phyloP scores from a whole-genome alignment of 371 early-diverging fungal genomes.

The Lichtheimia corymbifera region DNA sequence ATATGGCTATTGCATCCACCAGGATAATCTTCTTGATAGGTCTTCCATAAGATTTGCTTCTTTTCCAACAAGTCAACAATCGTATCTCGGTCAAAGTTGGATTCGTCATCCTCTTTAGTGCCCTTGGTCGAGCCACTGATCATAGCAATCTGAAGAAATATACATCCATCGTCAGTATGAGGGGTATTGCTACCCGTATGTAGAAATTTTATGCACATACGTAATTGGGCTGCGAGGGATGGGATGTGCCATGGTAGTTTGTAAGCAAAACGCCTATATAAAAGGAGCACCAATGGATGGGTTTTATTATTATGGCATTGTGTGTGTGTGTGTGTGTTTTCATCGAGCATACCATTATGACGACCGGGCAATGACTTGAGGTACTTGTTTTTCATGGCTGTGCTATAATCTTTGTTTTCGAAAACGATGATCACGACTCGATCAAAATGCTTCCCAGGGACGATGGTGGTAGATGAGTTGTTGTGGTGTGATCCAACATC shows the following conservation, averaged over 20 bases:
- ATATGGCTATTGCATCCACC: conserved; percentile 39
- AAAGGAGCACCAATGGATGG: neutral
- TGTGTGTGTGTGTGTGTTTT: neutral
- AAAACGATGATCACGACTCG: conserved; percentile 49
- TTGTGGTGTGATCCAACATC: too few species aligned
- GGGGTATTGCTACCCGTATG: neutral
- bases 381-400: conserved; percentile 39
- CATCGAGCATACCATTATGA: conserved; percentile 20
- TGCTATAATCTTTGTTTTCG: conserved; percentile 50
- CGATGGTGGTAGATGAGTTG: conserved; percentile 7
- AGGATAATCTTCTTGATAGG: conserved; percentile 66
- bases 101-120: conserved; percentile 41
- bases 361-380: conserved; percentile 20
- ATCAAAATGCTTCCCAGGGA: conserved; percentile 41
- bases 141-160: conserved; percentile 29
- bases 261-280: conserved; percentile 34
- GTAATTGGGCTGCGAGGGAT: conserved; percentile 50
- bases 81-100: conserved; percentile 35
- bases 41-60: conserved; percentile 64
- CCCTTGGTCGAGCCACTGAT: conserved; percentile 51
- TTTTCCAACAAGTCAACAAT: conserved; percentile 68
- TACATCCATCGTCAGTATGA: too few species aligned
- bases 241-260: conserved; percentile 36
- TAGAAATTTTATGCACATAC: conserved; percentile 17
- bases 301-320: neutral